Base-by-base conservation (phyloP, 768 basidiomycete species). In the Trametes villosa region DNA sequence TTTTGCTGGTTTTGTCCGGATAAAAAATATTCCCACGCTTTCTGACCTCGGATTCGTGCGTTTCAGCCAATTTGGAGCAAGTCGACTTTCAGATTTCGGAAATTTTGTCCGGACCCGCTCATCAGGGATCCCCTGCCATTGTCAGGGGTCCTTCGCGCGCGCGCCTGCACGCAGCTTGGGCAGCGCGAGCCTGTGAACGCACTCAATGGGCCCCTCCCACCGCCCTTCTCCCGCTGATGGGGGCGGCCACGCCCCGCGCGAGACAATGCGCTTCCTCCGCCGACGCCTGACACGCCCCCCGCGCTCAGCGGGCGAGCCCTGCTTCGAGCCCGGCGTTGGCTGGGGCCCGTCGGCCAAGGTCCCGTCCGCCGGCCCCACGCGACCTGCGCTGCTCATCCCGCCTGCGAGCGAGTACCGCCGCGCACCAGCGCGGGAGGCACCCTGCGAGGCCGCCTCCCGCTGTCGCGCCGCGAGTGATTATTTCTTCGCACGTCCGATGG, bases 201-300 rank as follows among this genome's bases (percentile, higher is more conserved):
- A 60, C 46, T 60, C 24, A 60, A 54, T 54, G 59, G 46, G 12
- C 26, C 38, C 30, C 47, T 46, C 24, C 33, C 38, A 26, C 38
- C 40, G 40, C n/a, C 46, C 60, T 61, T 61, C 60, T 55, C 53
- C 47, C 47, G 56, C 49, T 61, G 60, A 61, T 61, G 38, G 53
- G 24, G 36, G 36, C 45, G 47, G 45, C 36, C 53, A 55, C 60
- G 18, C 13, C 47, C 48, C 45, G 45, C 48, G 53, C 9, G 17
- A 61, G 29, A 46, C 53, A 55, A 38, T 49, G 53, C 53, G 36
- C 9, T 15, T 24, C 41, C 24, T 27, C 8, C 24, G 38, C 48
- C 60, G 53, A 29, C 51, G 30, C 42, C 47, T 61, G 53, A 50
- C 60, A 56, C 24, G 20, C 45, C 60, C 42, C 41, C 60, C 48